A percentile compares a stretch with the other conserved stretches of the same genome.
Conservation (phyloP, 345 rosid genomes). For the Citrus unshiu region DNA sequence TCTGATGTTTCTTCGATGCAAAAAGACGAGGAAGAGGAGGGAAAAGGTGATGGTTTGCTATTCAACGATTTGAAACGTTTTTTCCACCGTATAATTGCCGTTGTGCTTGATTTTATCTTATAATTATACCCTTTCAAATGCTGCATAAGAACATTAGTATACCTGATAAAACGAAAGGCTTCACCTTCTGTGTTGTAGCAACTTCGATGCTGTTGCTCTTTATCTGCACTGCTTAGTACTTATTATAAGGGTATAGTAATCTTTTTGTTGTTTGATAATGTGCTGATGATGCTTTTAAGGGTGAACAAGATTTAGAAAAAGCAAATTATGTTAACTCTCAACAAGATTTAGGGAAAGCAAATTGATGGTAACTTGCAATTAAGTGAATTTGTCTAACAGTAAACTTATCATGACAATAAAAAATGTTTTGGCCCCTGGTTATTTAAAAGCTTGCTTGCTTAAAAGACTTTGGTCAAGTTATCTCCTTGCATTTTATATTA, state of each 20-base stretch:
- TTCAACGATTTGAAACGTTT: neutral
- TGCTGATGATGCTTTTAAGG: neutral
- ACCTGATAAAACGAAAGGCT: neutral
- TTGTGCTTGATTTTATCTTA: neutral
- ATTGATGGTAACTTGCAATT: too few relatives aligned
- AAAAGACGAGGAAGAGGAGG: constrained; percentile 43
- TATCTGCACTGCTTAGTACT: neutral
- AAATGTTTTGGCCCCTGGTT: neutral
- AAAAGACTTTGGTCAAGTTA: neutral
- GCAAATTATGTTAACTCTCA: neutral
- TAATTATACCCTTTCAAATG: neutral
- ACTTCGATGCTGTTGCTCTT: neutral
- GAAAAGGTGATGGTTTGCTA: constrained; percentile 35
- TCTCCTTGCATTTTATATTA: neutral
- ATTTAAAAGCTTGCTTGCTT: neutral
- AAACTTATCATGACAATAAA: neutral
- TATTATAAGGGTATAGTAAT: neutral
- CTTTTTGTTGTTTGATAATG: neutral
- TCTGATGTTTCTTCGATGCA: constrained; percentile 23
- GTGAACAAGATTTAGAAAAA: neutral
- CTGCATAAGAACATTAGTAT: neutral
- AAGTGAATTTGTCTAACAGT: too few relatives aligned
- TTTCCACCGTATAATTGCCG: neutral
- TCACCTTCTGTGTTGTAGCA: neutral
- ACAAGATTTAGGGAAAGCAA: too few relatives aligned